Conservation (phyloP, 116 monocot species). For the Papilionanthe hybrid region DNA sequence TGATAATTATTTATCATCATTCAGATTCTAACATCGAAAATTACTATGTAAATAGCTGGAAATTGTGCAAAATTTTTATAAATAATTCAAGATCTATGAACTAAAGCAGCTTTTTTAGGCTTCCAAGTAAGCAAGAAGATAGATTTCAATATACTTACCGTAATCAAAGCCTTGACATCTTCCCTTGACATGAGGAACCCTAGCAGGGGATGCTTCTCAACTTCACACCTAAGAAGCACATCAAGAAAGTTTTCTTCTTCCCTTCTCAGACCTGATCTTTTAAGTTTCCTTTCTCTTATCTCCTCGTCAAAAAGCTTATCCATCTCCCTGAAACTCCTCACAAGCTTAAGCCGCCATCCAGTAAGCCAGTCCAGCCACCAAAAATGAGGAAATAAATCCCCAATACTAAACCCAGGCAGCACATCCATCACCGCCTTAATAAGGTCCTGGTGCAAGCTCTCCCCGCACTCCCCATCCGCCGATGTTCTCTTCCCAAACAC, state of each 20-base stretch:
- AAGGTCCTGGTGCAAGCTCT: conserved; percentile 9
- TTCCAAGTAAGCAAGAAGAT: too few relatives aligned
- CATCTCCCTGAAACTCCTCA: conserved; percentile 16
- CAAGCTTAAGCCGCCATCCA: conserved; percentile 18
- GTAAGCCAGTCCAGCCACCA: conserved; percentile 31
- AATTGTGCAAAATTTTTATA: too few relatives aligned
- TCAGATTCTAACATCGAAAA: too few relatives aligned
- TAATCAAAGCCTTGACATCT: neutral
- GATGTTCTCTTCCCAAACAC: conserved; percentile 18
- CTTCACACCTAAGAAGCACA: neutral
- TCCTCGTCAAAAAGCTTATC: conserved; percentile 30
- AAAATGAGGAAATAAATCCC: conserved; percentile 30
- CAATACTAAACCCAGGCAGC: conserved; percentile 13
- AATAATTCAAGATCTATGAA: too few relatives aligned
- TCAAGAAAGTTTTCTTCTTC: conserved; percentile 17
- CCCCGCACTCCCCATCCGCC: conserved; percentile 5
- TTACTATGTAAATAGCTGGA: too few relatives aligned
- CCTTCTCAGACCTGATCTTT: neutral
- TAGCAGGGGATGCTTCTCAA: neutral
- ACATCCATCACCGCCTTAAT: neutral
- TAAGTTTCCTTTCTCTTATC: neutral
- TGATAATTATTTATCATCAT: too few relatives aligned
- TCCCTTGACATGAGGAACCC: neutral
- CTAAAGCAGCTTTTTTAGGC: too few relatives aligned
- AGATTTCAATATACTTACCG: neutral